These are phyloP conservation scores for Saprolegnia parasitica DNA, from an alignment of 352 stramenopile genomes.

Conservation along the genomic window DNA sequence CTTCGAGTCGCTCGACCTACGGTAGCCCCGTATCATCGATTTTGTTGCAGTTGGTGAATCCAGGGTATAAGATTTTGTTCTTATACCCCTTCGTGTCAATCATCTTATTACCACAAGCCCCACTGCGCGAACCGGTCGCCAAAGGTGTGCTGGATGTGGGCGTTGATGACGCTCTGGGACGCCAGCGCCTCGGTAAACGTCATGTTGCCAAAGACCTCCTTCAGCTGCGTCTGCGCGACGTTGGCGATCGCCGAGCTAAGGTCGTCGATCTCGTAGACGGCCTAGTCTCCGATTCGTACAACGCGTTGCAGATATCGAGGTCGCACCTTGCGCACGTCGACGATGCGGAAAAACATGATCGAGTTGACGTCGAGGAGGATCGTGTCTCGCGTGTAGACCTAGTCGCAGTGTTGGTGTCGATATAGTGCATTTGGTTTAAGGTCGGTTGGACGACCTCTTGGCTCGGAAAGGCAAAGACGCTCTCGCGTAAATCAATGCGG, in stretches of 20 bases:
- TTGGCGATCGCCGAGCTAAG: conserved; percentile 35
- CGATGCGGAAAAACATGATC: conserved; percentile 40
- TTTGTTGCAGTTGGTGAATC: too few relatives aligned
- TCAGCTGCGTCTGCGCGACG: conserved; percentile 37
- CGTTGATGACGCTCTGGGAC: conserved; percentile 36
- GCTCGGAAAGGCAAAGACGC: conserved; percentile 34
- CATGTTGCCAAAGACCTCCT: conserved; percentile 41
- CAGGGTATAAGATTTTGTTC: too few relatives aligned
- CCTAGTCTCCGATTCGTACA: conserved; percentile 3
- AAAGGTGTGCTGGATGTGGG: conserved; percentile 37
- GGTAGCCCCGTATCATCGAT: not conserved
- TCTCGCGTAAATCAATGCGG: conserved; percentile 36
- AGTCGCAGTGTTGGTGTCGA: not conserved
- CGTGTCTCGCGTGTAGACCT: conserved; percentile 35
- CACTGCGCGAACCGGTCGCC: conserved; percentile 32
- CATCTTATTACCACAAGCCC: conserved; percentile 34
- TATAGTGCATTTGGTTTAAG: not conserved
- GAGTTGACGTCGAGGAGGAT: conserved; percentile 35
- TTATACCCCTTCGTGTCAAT: too few relatives aligned
- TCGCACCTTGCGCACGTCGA: conserved; percentile 33
- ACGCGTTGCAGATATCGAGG: not conserved
- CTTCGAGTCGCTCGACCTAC: conserved; percentile 35
- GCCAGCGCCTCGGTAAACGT: conserved; percentile 38
- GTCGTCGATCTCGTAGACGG: conserved; percentile 40
- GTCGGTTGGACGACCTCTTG: conserved; percentile 36